Conservation (phyloP, 2,329 filamentous ascomycete genomes). For the Trichoderma brevicompactum region DNA sequence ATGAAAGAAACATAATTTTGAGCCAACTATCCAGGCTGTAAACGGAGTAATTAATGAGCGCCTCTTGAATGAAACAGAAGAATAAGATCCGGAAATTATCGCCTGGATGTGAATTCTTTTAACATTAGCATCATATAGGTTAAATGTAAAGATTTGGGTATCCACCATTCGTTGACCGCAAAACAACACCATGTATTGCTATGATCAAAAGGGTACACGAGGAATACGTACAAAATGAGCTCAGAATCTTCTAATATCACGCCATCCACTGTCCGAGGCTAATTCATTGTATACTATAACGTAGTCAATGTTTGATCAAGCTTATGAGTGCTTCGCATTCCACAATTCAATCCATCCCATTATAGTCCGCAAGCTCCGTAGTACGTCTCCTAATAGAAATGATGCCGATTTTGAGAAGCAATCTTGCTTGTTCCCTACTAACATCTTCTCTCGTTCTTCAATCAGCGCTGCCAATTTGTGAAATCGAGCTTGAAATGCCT, state of each 20-base stretch:
- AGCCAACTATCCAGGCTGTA: too few species aligned
- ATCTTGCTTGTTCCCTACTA: constrained; percentile 7
- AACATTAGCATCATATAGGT: too few species aligned
- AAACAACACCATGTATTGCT: too few species aligned
- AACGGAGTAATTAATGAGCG: too few species aligned
- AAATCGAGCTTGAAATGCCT: constrained; percentile 18
- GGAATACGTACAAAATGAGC: not conserved
- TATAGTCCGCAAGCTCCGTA: constrained; percentile 10
- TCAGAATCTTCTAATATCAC: not conserved
- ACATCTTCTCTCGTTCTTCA: constrained; percentile 10
- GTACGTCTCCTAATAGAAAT: constrained; percentile 14
- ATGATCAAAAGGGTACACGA: not conserved
- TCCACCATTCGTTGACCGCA: too few species aligned
- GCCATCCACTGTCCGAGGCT: not conserved
- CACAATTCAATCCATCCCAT: constrained; percentile 27
- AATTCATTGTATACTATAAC: not conserved
- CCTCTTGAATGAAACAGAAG: too few species aligned
- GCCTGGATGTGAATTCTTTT: too few species aligned
- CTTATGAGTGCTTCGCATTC: constrained; percentile 16
- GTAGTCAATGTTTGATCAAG: not conserved
- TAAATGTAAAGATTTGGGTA: too few species aligned
- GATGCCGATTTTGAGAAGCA: constrained; percentile 18
- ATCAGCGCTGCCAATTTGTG: constrained; percentile 10
- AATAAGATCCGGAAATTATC: too few species aligned
- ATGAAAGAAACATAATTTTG: too few species aligned